Conservation (phyloP, 768 basidiomycete species). For the Leucosporidium yakuticum region DNA sequence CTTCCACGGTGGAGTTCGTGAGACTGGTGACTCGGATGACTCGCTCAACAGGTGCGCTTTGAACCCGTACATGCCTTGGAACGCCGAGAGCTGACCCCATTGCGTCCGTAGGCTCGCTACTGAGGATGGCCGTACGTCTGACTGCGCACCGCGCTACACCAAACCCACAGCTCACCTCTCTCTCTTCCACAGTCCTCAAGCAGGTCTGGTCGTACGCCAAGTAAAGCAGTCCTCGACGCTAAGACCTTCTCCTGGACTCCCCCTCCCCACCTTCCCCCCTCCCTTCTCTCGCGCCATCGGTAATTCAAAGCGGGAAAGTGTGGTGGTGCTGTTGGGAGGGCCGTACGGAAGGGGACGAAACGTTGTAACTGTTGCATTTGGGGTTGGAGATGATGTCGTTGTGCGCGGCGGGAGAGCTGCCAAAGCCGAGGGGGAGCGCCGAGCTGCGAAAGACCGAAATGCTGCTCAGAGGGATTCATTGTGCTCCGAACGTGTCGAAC, state of each 20-base stretch:
- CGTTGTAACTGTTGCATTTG: neutral
- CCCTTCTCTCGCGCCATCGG: neutral
- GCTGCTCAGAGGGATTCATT: neutral
- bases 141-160: slow-evolving; percentile 12
- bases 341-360: neutral
- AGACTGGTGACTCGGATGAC: slow-evolving; percentile 93
- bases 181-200: slow-evolving; percentile 64
- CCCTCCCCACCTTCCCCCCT: neutral
- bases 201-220: slow-evolving; percentile 96
- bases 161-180: neutral
- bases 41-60: slow-evolving; percentile 64
- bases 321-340: neutral
- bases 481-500: neutral
- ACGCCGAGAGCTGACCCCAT: neutral
- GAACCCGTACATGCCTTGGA: neutral
- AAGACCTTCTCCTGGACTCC: neutral
- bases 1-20: slow-evolving; percentile 86
- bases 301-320: neutral
- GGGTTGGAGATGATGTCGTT: neutral
- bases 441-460: neutral
- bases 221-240: slow-evolving; percentile 48
- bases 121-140: slow-evolving; percentile 79
- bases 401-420: neutral
- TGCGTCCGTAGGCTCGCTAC: slow-evolving; percentile 63
- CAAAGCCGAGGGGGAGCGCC: too few species aligned